Base-by-base conservation (phyloP, 768 basidiomycete species). In the Nevesoporus exiguus region DNA sequence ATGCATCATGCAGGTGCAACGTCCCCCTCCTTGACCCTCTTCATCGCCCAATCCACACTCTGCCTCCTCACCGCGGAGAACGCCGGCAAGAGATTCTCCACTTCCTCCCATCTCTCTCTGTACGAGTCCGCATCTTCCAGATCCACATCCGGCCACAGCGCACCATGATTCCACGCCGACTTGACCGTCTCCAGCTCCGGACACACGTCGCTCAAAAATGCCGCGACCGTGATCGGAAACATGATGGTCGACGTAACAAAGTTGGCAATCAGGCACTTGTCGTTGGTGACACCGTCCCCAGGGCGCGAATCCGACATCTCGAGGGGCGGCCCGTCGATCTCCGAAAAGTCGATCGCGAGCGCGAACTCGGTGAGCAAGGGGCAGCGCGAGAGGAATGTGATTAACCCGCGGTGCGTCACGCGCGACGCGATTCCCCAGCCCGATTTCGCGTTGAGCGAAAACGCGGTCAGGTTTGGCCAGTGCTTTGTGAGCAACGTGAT, bases 171-270 rank as follows among this genome's bases (percentile, higher is more conserved):
- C 68, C 66, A 67, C 46, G 49, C 34, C 49, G 55, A 54, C 45
- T 13, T 31, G 36, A 66, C 41, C 19, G 9, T 9, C 27, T 47
- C 39, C 33, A 66, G 9, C 25, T 54, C 44, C 2, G 66, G 68
- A 49, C 59, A 60, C n/a, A 69, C 44, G 6, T 64, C 62, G 19
- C 64, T 64, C 52, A 68, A 37, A 31, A 70, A 70, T 49, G 62
- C 62, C 7, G 66, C 64, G 0, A 70, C 34, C 27, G 54, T 29
- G 42, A 51, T 11, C 11, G 66, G 66, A 41, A 19, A 36, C 19
- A 25, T 3, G 51, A 70, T 66, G 9, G 19, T 7, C 14, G 69
- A 68, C 22, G 59, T 59, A 34, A 61, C 55, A 19, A 66, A 68
- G 13, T 63, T 54, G 7, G 56, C 61, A 5, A 14, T 7, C 1